These are phyloP conservation scores for Russula abietina DNA, from an alignment of 768 basidiomycete species.

Conservation along the genomic window DNA sequence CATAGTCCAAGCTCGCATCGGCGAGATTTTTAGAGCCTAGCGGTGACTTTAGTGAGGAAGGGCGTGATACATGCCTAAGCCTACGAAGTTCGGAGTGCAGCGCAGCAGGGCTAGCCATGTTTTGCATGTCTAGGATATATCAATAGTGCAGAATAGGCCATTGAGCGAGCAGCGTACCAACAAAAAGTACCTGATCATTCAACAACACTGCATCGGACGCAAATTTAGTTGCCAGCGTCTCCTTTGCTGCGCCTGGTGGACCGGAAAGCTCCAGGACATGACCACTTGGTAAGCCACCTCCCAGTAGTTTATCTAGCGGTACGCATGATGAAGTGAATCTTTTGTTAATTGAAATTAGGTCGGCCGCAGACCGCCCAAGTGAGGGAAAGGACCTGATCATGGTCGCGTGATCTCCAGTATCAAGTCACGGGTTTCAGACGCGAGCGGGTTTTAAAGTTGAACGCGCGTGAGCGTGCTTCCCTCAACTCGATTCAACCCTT, in stretches of 20 bases:
- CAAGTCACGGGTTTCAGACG: conserved; percentile 15
- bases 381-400: not conserved
- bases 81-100: conserved; percentile 30
- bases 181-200: conserved; percentile 51
- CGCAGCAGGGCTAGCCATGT: conserved; percentile 38
- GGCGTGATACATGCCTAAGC: not conserved
- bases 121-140: conserved; percentile 41
- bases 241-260: conserved; percentile 67
- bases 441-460: not conserved
- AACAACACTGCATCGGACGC: conserved; percentile 43
- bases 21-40: conserved; percentile 28
- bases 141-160: conserved; percentile 11
- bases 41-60: not conserved
- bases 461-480: not conserved
- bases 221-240: conserved; percentile 46
- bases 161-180: conserved; percentile 42
- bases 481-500: not conserved
- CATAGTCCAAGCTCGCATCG: conserved; percentile 23
- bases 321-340: conserved; percentile 40
- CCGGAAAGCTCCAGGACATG: conserved; percentile 69
- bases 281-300: conserved; percentile 56
- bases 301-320: conserved; percentile 53
- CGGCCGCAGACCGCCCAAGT: conserved; percentile 55
- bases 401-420: conserved; percentile 4
- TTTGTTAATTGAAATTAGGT: conserved; percentile 32